Evolutionary conservation across 148 eudicot species (phyloP), one percentile per base, ranked within the genome.

Genomic region (Nyssa sinensis): DNA sequence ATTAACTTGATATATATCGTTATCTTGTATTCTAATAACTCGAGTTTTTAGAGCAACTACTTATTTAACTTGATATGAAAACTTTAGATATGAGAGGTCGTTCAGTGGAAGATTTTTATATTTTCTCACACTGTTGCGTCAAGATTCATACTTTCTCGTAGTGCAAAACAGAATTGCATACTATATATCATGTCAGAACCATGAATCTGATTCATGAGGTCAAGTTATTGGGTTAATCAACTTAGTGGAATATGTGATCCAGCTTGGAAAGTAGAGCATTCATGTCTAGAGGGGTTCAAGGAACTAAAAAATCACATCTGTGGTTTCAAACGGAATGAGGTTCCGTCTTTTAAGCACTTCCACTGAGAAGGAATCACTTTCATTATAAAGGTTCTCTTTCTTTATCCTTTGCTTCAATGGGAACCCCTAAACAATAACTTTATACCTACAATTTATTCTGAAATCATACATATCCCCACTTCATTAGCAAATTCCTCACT

Each of bases 321-420:
- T 62, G 24, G 69, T 27, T 53, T 73, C 47, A 60, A 66, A 64
- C 21, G 74, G 86, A 82, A 87, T 74, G 68, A 76, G 80, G 80
- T 85, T 75, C 88, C 85, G 77, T 68, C 75, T 72, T 85, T 83
- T 77, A 71, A 73, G 83, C 84, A 59, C 78, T 67, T 70, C 79
- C 83, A 49, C 73, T 51, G 7, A 67, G 71, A 81, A 74, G 64
- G 81, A 79, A 84, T 81, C 83, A 82, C 84, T 82, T 78, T 82
- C 24, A 73, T 35, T 64, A 64, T 67, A 31, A 32, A 44, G 72
- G 67, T 64, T 64, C 33, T 61, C 77, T 64, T 75, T 70, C 59
- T 53, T 74, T 86, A 66, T 62, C 17, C 30, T 60, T 29, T 65
- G 62, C 78, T 74, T 78, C 77, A 30, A 65, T 24, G 47, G 11